phyloP scores from a whole-genome alignment of 2,329 filamentous ascomycete genomes.

The Paecilomyces fulvus region DNA sequence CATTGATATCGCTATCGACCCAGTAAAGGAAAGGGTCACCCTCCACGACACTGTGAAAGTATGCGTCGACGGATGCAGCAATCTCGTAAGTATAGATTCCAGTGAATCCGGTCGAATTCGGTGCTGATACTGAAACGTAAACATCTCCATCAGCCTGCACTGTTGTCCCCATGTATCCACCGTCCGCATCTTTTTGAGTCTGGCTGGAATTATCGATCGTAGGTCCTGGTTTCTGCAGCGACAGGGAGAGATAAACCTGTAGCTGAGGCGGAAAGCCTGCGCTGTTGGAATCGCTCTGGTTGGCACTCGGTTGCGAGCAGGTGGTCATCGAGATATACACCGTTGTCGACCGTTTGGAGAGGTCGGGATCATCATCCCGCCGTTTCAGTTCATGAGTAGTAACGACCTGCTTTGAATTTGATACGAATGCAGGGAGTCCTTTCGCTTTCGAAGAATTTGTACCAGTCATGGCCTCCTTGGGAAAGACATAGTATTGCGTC shows the following conservation, averaged over 20 bases:
- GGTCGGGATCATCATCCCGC: slow-evolving; percentile 5
- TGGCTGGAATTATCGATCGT: slow-evolving; percentile 35
- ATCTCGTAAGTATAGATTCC: slow-evolving; percentile 73
- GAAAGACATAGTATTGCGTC: slow-evolving; percentile 57
- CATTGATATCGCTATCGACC: slow-evolving; percentile 74
- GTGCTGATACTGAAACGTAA: slow-evolving; percentile 68
- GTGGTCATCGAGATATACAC: slow-evolving; percentile 82
- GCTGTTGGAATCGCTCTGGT: slow-evolving; percentile 36
- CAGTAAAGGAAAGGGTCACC: slow-evolving; percentile 56
- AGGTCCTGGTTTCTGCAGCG: slow-evolving; percentile 61
- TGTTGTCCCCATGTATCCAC: slow-evolving; percentile 62
- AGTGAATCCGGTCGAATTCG: slow-evolving; percentile 52
- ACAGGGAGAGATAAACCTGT: slow-evolving; percentile 65
- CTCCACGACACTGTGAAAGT: slow-evolving; percentile 56
- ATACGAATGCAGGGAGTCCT: slow-evolving; percentile 21
- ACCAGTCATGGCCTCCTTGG: slow-evolving; percentile 46
- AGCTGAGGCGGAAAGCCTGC: slow-evolving; percentile 58
- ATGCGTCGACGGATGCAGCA: slow-evolving; percentile 70
- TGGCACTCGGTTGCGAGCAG: slow-evolving; percentile 64
- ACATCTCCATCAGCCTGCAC: slow-evolving; percentile 57
- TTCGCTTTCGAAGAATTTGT: slow-evolving; percentile 26
- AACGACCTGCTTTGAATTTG: slow-evolving; percentile 8
- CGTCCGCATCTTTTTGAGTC: slow-evolving; percentile 45
- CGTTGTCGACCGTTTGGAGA: slow-evolving; percentile 32
- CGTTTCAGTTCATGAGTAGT: slow-evolving; percentile 7